Base-by-base conservation (phyloP, 106 monocot species). In the Chionographis japonica region DNA sequence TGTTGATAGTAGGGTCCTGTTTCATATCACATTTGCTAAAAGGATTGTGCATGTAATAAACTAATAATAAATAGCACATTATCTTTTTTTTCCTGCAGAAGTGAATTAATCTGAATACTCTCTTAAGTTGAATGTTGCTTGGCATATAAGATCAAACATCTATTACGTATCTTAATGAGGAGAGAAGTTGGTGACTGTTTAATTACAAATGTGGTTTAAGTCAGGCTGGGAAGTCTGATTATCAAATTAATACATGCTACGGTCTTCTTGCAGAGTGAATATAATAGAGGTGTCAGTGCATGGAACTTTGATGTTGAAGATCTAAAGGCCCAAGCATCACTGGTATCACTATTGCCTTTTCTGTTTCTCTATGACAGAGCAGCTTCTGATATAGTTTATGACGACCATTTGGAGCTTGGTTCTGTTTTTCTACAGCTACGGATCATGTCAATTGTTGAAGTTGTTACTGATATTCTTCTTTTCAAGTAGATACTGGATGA, bases 291-390 rank as follows among this genome's bases (percentile, higher is more conserved):
- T 57, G 94, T 95, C 66, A 95, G 94, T 83, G 94, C 94, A 41
- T 95, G 94, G 94, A 95, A 95, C 56, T 95, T 95, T 79, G 91
- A 95, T 75, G 58, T 95, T 39, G 91, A 95, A 39, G 94, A 95
- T 74, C 68, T 95, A 76, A 95, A 95, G 77, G 81, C 68, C 5
- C 94, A 95, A 83, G 94, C 94, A 76, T 88, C 94, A 61, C 52
- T 91, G 88, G 94, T 95, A 88, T 54, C 12, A 15, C 6, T 20
- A 38, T 50, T 8, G 39, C 61, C 41, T 61, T 18, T 55, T 54
- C 15, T 70, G 4, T 56, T 59, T 56, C 7, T 43, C 41, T 11
- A 42, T 60, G 3, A 6, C 37, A 36, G 27, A 17, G 37, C 52
- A 40, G 35, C n/a, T 52, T 8, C 54, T 69, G 37, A 46, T 16